phyloP scores from a whole-genome alignment of 805 yeast genomes.

The Yarrowia deformans region DNA sequence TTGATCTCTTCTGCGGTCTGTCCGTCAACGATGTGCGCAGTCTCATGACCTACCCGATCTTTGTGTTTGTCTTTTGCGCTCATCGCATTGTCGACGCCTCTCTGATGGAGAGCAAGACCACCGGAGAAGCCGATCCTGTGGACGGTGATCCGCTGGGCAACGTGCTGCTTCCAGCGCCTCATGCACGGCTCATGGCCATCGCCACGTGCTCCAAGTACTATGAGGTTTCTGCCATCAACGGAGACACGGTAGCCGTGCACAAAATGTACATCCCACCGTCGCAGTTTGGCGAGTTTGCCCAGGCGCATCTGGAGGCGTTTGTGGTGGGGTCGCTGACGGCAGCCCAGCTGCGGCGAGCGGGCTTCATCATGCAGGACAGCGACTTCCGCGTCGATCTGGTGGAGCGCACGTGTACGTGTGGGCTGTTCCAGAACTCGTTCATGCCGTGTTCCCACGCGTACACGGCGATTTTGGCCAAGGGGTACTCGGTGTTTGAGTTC shows the following conservation, averaged over 20 bases:
- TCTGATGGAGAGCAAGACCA: conserved; percentile 21
- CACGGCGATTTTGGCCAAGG: conserved; percentile 32
- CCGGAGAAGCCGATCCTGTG: conserved; percentile 24
- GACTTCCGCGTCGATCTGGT: conserved; percentile 28
- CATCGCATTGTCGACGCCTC: conserved; percentile 24
- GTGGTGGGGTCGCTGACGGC: conserved; percentile 25
- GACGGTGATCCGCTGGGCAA: conserved; percentile 29
- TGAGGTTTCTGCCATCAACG: conserved; percentile 31
- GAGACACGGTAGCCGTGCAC: conserved; percentile 26
- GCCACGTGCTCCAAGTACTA: conserved; percentile 32
- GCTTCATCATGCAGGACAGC: conserved; percentile 29
- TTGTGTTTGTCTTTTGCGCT: conserved; percentile 27
- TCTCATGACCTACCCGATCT: conserved; percentile 33
- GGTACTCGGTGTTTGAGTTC: conserved; percentile 32
- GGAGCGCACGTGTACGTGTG: conserved; percentile 27
- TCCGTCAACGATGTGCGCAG: conserved; percentile 26
- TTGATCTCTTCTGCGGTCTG: conserved; percentile 21
- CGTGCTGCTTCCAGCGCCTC: conserved; percentile 22
- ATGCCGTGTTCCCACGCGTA: conserved; percentile 33
- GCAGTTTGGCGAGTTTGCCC: conserved; percentile 37
- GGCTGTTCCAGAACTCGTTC: conserved; percentile 28
- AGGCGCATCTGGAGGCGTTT: conserved; percentile 36
- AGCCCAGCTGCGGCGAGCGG: conserved; percentile 15
- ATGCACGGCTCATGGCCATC: conserved; percentile 30
- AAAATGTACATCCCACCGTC: conserved; percentile 33